phyloP scores from a whole-genome alignment of 768 basidiomycete species.

The Tulasnella calospora region DNA sequence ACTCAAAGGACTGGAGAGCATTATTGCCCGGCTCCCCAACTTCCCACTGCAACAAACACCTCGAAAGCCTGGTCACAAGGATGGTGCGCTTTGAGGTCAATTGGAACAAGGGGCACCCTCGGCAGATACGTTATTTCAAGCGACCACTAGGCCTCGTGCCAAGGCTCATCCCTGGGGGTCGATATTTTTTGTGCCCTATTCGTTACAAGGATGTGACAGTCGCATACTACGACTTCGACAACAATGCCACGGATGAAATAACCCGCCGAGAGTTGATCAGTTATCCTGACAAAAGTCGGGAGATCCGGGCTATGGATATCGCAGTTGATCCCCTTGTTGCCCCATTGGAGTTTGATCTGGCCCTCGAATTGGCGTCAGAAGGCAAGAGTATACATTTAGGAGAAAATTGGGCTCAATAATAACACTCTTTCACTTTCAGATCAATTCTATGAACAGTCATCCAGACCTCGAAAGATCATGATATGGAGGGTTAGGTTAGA shows the following conservation, averaged over 20 bases:
- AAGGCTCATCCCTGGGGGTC: not conserved
- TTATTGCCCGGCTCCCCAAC: not conserved
- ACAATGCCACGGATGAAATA: not conserved
- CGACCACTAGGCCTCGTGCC: not conserved
- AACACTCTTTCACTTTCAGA: too few species aligned
- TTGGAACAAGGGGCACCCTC: not conserved
- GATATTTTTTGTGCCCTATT: not conserved
- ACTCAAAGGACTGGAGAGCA: not conserved
- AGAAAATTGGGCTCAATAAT: too few species aligned
- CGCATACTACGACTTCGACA: not conserved
- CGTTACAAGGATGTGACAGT: not conserved
- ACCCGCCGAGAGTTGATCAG: not conserved
- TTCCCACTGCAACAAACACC: not conserved
- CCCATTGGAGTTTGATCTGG: not conserved
- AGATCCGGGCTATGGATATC: not conserved
- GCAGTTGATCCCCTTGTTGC: not conserved
- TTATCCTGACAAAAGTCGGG: not conserved
- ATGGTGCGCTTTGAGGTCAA: not conserved
- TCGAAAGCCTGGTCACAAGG: not conserved
- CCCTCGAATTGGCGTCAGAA: not conserved
- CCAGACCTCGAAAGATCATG: not conserved
- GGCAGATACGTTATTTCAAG: not conserved
- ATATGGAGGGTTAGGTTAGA: not conserved
- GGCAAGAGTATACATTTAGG: not conserved
- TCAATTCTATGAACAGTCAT: too few species aligned